Conservation (phyloP, 257 asterid genomes). For the Nicotiana knightiana region DNA sequence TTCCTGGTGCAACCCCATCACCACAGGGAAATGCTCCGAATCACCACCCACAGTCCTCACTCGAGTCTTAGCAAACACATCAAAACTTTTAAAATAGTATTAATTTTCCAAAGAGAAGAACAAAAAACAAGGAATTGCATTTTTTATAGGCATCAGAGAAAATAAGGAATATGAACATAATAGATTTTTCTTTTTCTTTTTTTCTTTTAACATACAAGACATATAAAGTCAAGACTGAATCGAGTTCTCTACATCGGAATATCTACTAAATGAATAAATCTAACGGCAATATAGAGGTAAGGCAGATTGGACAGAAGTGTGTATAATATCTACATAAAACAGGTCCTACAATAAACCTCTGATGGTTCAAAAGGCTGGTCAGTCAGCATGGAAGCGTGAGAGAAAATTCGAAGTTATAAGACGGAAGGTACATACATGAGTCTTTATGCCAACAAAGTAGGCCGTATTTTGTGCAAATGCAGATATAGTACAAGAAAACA, state of each 20-base stretch:
- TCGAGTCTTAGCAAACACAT: background rate
- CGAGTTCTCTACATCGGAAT: background rate
- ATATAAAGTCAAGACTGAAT: background rate
- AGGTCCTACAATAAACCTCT: background rate
- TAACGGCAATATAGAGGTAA: background rate
- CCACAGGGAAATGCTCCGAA: no score
- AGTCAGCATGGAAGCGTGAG: background rate
- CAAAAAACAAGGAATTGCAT: background rate
- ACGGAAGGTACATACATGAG: background rate
- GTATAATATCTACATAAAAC: background rate
- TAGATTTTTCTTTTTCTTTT: no score
- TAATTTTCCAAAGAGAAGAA: background rate
- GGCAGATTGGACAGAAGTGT: background rate
- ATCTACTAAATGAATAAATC: constrained; percentile 1
- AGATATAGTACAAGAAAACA: background rate
- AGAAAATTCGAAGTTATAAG: background rate
- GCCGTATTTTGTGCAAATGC: background rate
- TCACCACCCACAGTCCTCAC: no score
- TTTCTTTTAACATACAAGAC: background rate
- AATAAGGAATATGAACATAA: background rate
- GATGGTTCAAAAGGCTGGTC: background rate
- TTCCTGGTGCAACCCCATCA: no score
- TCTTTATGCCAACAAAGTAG: background rate
- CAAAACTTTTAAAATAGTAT: background rate
- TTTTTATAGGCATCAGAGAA: background rate